Conservation (phyloP, 1,284 basidiomycete species). For the Golubevia pallescens region DNA sequence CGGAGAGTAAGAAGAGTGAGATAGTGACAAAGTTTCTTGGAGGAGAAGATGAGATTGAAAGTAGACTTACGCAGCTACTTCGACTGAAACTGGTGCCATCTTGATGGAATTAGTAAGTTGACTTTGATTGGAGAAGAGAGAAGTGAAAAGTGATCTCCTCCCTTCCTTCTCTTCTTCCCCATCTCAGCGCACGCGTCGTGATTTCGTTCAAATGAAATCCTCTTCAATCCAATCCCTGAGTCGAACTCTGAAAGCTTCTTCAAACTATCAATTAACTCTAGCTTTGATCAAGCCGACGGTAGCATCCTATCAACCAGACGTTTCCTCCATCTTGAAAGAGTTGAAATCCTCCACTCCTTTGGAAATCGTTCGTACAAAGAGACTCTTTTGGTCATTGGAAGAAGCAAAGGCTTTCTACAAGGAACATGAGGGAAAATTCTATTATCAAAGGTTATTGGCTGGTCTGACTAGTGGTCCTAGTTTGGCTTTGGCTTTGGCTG, state of each 20-base stretch:
- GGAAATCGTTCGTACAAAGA: conserved; percentile 32
- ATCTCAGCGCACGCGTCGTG: too few species aligned
- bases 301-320: conserved; percentile 45
- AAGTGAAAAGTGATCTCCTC: too few species aligned
- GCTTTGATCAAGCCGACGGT: conserved; percentile 58
- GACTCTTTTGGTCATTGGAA: conserved; percentile 40
- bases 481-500: conserved; percentile 46
- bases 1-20: background rate
- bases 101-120: too few species aligned
- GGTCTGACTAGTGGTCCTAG: conserved; percentile 54
- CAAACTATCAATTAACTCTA: conserved; percentile 34
- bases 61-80: background rate
- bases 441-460: conserved; percentile 50
- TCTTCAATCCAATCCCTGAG: too few species aligned
- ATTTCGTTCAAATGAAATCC: too few species aligned
- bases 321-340: conserved; percentile 30
- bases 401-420: conserved; percentile 56
- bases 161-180: too few species aligned
- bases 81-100: too few species aligned
- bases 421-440: conserved; percentile 57
- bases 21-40: background rate
- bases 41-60: too few species aligned
- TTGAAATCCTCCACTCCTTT: conserved; percentile 26
- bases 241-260: too few species aligned
- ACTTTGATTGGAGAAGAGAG: too few species aligned